Percentiles rank a stretch among this genome's conserved stretches.
These are phyloP conservation scores for Ophiostoma piceae DNA, from an alignment of 2,329 filamentous ascomycete species.

Conservation along the genomic window DNA sequence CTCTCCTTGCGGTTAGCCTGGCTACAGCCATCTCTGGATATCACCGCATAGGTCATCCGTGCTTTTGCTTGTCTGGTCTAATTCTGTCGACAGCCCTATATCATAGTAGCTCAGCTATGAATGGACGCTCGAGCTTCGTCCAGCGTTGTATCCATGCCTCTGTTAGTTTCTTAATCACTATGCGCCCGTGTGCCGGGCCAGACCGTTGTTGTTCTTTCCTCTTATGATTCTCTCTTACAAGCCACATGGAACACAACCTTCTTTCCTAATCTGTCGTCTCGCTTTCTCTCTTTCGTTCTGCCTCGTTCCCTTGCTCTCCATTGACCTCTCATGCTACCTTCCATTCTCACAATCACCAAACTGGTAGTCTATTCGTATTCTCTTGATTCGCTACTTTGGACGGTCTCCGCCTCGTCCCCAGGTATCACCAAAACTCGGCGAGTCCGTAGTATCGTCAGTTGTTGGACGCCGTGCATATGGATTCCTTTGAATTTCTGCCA, in stretches of 20 bases:
- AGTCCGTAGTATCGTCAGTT: not conserved
- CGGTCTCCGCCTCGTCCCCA: not conserved
- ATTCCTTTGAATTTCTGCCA: not conserved
- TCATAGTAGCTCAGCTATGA: not conserved
- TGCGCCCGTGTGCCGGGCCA: not conserved
- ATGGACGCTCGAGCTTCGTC: not conserved
- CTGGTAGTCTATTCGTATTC: not conserved
- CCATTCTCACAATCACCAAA: not conserved
- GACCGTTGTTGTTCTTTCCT: not conserved
- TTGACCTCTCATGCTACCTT: not conserved
- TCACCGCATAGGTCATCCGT: not conserved
- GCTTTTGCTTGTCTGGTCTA: not conserved
- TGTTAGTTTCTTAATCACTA: not conserved
- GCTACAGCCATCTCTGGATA: not conserved
- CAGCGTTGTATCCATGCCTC: not conserved
- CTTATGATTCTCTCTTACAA: not conserved
- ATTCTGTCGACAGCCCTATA: conserved; percentile 5
- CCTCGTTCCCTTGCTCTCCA: not conserved
- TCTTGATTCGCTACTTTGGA: not conserved
- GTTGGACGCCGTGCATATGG: not conserved
- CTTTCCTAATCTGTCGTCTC: not conserved
- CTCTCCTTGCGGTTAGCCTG: not conserved
- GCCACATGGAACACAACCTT: not conserved
- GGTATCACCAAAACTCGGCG: not conserved
- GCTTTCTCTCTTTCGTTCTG: not conserved